Percentiles rank a stretch among this genome's conserved stretches.
Conservation (phyloP, 371 early-diverging fungal species). For the Smittium mucronatum region DNA sequence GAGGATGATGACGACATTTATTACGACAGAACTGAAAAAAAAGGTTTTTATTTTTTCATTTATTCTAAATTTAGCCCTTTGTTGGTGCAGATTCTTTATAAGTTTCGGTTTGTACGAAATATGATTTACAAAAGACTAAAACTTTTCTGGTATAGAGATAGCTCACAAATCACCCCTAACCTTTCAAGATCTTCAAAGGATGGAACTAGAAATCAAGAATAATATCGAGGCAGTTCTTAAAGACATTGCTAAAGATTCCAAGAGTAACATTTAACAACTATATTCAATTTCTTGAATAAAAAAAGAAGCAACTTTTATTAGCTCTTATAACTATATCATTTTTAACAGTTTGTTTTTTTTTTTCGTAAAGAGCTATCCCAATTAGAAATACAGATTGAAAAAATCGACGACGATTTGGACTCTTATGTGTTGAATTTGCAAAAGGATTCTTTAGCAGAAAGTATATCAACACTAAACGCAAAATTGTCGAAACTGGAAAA, state of each 20-base stretch:
- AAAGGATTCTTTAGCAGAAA: conserved; percentile 1
- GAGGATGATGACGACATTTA: conserved; percentile 21
- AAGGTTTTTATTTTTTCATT: no score
- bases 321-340: background rate
- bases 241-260: background rate
- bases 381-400: background rate
- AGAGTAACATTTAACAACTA: conserved; percentile 3
- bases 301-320: background rate
- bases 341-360: background rate
- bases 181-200: no score
- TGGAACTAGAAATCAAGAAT: no score
- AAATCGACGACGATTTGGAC: conserved; percentile 23
- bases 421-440: conserved; percentile 21
- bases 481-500: background rate
- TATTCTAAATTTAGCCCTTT: no score
- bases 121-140: no score
- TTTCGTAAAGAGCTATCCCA: background rate
- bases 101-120: no score
- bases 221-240: background rate
- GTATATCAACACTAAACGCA: background rate
- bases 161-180: no score
- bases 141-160: no score
- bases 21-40: conserved; percentile 15
- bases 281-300: background rate
- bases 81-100: no score